phyloP scores from a whole-genome alignment of 2,329 filamentous ascomycete species.

The Neofusicoccum ribis region DNA sequence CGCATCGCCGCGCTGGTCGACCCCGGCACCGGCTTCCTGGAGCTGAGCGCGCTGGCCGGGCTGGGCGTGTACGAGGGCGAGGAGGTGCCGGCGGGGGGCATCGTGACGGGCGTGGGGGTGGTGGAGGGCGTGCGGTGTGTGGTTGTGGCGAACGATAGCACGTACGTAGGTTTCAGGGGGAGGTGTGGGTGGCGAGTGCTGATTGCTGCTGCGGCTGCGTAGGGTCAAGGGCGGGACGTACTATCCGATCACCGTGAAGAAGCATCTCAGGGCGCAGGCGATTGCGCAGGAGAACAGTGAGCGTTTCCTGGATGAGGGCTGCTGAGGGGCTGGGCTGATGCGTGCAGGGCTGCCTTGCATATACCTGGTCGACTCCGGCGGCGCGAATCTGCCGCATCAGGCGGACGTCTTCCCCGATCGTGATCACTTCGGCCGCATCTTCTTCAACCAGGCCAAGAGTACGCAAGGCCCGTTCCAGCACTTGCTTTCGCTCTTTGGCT shows the following conservation, averaged over 20 bases:
- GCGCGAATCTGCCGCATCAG: slow-evolving; percentile 92
- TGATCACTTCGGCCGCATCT: slow-evolving; percentile 95
- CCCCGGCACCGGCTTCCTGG: too few species aligned
- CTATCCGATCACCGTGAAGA: slow-evolving; percentile 96
- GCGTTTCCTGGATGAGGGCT: slow-evolving; percentile 27
- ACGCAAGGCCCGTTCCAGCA: background rate
- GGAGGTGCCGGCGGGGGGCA: too few species aligned
- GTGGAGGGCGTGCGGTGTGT: too few species aligned
- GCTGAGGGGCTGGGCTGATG: background rate
- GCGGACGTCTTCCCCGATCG: slow-evolving; percentile 93
- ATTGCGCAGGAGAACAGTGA: slow-evolving; percentile 85
- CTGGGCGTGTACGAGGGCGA: too few species aligned
- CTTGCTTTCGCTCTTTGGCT: background rate
- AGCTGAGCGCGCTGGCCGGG: too few species aligned
- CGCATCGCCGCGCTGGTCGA: too few species aligned
- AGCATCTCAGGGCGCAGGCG: slow-evolving; percentile 88
- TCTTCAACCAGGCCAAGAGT: slow-evolving; percentile 92
- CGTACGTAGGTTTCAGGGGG: slow-evolving; percentile 39
- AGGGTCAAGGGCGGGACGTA: slow-evolving; percentile 92
- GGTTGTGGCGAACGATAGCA: slow-evolving; percentile 95
- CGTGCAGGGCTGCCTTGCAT: slow-evolving; percentile 66
- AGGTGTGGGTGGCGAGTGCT: background rate
- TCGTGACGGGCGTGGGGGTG: too few species aligned
- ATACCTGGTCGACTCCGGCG: slow-evolving; percentile 94
- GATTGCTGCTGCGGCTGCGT: background rate